phyloP scores from a whole-genome alignment of 495 filamentous ascomycete genomes.

The Hypoxylon lienhwacheense region DNA sequence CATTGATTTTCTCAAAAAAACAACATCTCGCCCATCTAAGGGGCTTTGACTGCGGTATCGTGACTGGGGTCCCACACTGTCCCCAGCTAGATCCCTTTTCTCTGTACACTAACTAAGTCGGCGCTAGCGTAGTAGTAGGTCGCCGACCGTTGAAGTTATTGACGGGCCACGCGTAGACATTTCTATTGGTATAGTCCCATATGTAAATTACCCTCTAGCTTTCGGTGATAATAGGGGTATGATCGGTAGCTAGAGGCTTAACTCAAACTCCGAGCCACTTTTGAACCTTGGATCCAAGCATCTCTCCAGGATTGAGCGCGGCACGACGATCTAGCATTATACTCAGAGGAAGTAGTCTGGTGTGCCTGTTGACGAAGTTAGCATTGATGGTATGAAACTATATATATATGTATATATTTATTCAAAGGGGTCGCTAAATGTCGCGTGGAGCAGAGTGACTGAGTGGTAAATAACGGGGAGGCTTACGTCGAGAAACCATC shows the following conservation, averaged over 20 bases:
- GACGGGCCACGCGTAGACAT: constrained; percentile 3
- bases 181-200: constrained; percentile 6
- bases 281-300: constrained; percentile 27
- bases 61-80: constrained; percentile 1
- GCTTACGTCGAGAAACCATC: constrained; percentile 91
- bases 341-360: constrained; percentile 95
- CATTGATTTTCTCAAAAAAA: constrained; percentile 16
- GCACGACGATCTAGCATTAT: constrained; percentile 16
- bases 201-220: constrained; percentile 13
- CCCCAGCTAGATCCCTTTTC: neutral
- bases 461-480: neutral
- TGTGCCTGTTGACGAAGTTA: constrained; percentile 58
- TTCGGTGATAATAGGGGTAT: constrained; percentile 21
- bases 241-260: constrained; percentile 26
- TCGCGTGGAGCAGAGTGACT: neutral
- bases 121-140: constrained; percentile 2
- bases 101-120: constrained; percentile 6
- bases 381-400: constrained; percentile 22
- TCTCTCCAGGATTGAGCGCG: constrained; percentile 17
- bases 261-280: constrained; percentile 23
- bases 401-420: no score
- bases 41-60: constrained; percentile 5
- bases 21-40: constrained; percentile 9
- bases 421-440: no score
- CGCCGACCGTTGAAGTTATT: constrained; percentile 10